Evolutionary conservation across 441 rosid genomes (phyloP).

Genomic region (Gossypium trilobum): DNA sequence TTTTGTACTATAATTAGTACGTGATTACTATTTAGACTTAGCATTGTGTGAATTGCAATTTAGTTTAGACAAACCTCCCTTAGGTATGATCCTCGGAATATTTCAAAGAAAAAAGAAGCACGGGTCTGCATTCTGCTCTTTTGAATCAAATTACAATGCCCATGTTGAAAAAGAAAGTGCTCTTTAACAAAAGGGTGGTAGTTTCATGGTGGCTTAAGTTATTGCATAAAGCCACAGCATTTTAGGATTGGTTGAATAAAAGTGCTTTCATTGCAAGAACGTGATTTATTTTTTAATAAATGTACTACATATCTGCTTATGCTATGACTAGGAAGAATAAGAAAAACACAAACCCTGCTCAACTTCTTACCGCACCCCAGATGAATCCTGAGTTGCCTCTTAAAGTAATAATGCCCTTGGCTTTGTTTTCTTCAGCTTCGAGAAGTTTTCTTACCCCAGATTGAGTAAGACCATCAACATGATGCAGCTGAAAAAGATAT

Average conservation of each 20-base stretch:
- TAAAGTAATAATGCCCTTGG: conserved; percentile 39
- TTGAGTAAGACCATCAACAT: conserved; percentile 73
- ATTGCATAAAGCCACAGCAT: no score
- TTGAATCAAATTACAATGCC: no score
- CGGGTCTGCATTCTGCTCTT: neutral
- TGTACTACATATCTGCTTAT: neutral
- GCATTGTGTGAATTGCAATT: no score
- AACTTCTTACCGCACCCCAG: conserved; percentile 74
- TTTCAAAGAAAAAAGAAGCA: neutral
- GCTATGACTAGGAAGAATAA: neutral
- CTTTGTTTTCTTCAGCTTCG: conserved; percentile 36
- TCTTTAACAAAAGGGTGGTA: no score
- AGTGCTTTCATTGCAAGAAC: neutral
- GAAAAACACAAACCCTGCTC: neutral
- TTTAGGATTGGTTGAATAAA: no score
- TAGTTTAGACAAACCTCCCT: no score
- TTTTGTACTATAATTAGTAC: no score
- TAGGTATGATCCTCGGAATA: neutral
- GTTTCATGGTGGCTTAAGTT: no score
- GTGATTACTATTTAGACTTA: no score
- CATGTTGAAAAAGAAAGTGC: no score
- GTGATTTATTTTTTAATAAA: neutral
- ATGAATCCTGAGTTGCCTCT: conserved; percentile 61
- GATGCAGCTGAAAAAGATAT: conserved; percentile 51
- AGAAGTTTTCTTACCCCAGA: conserved; percentile 47